phyloP scores from a whole-genome alignment of 345 rosid genomes.

The Melastoma malabathricum region DNA sequence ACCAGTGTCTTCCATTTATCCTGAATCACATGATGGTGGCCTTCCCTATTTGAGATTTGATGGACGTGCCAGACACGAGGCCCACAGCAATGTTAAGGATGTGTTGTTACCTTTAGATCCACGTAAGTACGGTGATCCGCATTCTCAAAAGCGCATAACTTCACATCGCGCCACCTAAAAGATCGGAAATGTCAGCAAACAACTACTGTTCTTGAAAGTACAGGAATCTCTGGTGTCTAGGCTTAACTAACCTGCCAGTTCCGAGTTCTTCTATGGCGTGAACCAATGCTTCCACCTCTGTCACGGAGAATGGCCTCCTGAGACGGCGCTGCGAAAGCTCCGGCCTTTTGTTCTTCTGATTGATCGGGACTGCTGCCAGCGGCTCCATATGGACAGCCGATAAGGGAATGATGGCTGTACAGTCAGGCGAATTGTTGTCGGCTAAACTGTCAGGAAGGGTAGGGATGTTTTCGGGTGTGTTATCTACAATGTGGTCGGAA shows the following conservation, averaged over 20 bases:
- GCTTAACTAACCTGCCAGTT: constrained; percentile 61
- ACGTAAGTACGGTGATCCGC: constrained; percentile 74
- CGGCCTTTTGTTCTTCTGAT: constrained; percentile 48
- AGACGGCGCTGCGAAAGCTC: constrained; percentile 84
- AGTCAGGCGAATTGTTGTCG: constrained; percentile 39
- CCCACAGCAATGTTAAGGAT: too few species aligned
- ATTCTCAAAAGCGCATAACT: constrained; percentile 54
- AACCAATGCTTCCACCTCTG: constrained; percentile 92
- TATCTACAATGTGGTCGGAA: constrained; percentile 20
- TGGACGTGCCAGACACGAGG: too few species aligned
- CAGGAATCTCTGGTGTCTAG: too few species aligned
- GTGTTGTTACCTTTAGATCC: constrained; percentile 75
- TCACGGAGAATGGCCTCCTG: constrained; percentile 91
- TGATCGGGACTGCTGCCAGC: constrained; percentile 56
- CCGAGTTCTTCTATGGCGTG: constrained; percentile 85
- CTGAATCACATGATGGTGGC: constrained; percentile 18
- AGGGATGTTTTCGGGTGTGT: constrained; percentile 27
- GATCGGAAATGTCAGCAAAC: not conserved
- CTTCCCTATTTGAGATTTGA: too few species aligned
- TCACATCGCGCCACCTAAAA: constrained; percentile 85
- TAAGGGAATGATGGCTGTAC: constrained; percentile 60
- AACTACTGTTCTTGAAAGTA: too few species aligned
- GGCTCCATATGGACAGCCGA: constrained; percentile 37
- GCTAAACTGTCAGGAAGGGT: constrained; percentile 25
- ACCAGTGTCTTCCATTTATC: constrained; percentile 99